These are phyloP conservation scores for Aspergillus egyptiacus DNA, from an alignment of 495 filamentous ascomycete species.

Conservation along the genomic window DNA sequence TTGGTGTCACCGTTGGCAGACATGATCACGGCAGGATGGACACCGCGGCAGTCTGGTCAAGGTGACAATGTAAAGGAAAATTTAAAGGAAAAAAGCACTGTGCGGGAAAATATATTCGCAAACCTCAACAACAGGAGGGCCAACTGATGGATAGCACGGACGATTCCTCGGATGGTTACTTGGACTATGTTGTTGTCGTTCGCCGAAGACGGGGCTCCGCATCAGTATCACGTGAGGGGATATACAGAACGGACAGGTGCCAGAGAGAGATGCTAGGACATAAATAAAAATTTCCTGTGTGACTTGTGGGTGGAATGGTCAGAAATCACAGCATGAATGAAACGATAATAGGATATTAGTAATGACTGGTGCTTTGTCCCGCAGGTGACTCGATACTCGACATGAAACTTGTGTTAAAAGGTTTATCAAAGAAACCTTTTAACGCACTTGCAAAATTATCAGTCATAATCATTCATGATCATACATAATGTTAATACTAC, in stretches of 20 bases:
- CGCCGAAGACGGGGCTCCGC: constrained; percentile 27
- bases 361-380: not conserved
- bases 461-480: constrained; percentile 11
- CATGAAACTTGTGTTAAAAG: not conserved
- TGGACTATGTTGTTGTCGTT: constrained; percentile 2
- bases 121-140: not conserved
- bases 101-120: not conserved
- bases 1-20: constrained; percentile 34
- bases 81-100: not conserved
- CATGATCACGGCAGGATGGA: constrained; percentile 24
- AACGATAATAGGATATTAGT: not conserved
- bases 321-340: not conserved
- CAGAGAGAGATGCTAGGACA: no score
- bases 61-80: not conserved
- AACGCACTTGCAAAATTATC: no score
- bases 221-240: constrained; percentile 25
- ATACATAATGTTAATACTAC: constrained; percentile 12
- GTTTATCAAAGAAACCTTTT: not conserved
- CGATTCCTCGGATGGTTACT: not conserved
- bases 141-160: not conserved
- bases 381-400: no score
- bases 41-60: not conserved
- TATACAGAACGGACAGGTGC: not conserved
- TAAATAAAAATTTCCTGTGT: no score
- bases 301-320: not conserved